Evolutionary conservation across 2,329 filamentous ascomycete genomes (phyloP).

Genomic region (Nigrospora sphaerica): DNA sequence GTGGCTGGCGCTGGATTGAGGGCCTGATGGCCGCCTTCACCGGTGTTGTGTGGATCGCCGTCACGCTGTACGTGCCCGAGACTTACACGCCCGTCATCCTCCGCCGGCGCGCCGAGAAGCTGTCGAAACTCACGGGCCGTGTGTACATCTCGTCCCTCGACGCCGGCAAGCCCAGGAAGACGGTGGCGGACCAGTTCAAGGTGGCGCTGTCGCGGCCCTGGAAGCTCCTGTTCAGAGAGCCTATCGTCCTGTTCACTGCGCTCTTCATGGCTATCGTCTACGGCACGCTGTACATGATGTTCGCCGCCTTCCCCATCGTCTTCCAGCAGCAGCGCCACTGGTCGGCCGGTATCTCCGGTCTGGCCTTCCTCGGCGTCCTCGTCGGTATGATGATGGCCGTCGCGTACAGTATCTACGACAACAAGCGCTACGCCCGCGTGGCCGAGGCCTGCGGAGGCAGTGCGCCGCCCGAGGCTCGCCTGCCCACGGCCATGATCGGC

Average conservation of each 20-base stretch:
- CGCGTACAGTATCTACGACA: slow-evolving; percentile 45
- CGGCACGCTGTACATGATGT: slow-evolving; percentile 52
- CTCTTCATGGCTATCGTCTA: slow-evolving; percentile 61
- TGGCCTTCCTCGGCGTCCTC: slow-evolving; percentile 62
- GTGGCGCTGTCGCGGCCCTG: slow-evolving; percentile 57
- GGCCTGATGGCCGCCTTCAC: slow-evolving; percentile 59
- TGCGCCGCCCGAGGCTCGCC: slow-evolving; percentile 59
- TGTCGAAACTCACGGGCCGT: slow-evolving; percentile 46
- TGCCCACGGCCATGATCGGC: slow-evolving; percentile 56
- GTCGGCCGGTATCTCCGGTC: slow-evolving; percentile 50
- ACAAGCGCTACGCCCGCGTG: slow-evolving; percentile 42
- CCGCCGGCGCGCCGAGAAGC: slow-evolving; percentile 41
- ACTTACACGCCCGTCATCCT: slow-evolving; percentile 55
- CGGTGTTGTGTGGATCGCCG: slow-evolving; percentile 50
- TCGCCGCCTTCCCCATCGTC: slow-evolving; percentile 58
- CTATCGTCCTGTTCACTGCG: slow-evolving; percentile 59
- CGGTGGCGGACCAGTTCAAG: slow-evolving; percentile 44
- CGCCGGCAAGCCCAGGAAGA: slow-evolving; percentile 30
- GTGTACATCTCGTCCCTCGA: slow-evolving; percentile 48
- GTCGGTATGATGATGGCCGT: slow-evolving; percentile 59
- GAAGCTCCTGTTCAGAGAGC: slow-evolving; percentile 63
- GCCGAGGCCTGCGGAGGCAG: slow-evolving; percentile 40
- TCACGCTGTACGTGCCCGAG: slow-evolving; percentile 46
- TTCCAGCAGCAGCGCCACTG: slow-evolving; percentile 55
- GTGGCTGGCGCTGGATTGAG: slow-evolving; percentile 65